phyloP scores from a whole-genome alignment of 148 eudicot species.

The Bassia scoparia region DNA sequence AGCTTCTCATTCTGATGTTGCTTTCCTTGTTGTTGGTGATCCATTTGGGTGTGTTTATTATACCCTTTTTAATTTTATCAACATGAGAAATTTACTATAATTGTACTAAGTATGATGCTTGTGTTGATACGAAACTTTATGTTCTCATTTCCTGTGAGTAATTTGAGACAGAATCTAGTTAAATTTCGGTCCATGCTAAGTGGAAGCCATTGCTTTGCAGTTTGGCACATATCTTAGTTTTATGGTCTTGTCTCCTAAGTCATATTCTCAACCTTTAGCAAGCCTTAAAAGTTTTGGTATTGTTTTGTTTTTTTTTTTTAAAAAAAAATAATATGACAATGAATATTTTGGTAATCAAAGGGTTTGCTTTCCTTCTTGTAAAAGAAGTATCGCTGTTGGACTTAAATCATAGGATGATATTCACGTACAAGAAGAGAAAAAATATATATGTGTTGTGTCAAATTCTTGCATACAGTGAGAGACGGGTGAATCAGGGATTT shows the following conservation, averaged over 20 bases:
- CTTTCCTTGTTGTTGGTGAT: conserved; percentile 92
- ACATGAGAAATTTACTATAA: background rate
- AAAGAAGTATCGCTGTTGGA: background rate
- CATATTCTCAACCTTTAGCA: background rate
- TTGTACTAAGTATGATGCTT: conserved; percentile 1
- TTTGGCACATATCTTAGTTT: background rate
- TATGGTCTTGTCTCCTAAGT: background rate
- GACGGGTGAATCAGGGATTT: background rate
- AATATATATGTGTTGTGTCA: background rate
- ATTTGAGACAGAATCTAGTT: background rate
- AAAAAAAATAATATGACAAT: no score
- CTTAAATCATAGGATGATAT: background rate
- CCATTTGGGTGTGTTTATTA: conserved; percentile 82
- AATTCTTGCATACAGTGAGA: background rate
- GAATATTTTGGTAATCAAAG: no score
- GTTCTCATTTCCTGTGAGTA: no score
- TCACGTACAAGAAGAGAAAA: background rate
- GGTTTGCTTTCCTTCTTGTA: background rate
- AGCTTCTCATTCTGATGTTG: conserved; percentile 67
- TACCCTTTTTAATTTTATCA: background rate
- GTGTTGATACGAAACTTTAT: background rate
- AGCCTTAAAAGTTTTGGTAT: background rate
- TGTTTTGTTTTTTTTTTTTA: background rate
- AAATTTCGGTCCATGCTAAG: no score
- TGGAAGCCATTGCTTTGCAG: background rate